Evolutionary conservation across 371 early-diverging fungal genomes (phyloP), one percentile per base, ranked within the genome.

Genomic region (Apophysomyces variabilis): DNA sequence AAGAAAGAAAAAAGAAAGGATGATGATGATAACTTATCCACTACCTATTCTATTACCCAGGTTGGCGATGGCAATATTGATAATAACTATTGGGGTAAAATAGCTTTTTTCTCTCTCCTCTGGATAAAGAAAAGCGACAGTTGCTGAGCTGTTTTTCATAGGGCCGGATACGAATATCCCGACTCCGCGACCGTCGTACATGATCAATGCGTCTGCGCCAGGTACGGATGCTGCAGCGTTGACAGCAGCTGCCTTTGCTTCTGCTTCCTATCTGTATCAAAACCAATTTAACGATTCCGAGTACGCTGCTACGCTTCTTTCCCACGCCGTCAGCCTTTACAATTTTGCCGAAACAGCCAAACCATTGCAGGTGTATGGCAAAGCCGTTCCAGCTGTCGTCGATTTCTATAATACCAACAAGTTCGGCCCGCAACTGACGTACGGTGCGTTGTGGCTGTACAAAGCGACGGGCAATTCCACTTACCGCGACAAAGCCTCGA

Each of bases 141-240:
- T 61, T 26, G 32, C 32, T 26, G 32, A 26, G 32, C 32, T 26
- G 32, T 26, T 9, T 26, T 54, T 57, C 18, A 37, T 44, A 77
- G 77, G 79, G 11, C 78, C 82, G 18, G 83, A 84, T 60, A 78
- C 77, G 11, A 59, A 59, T 32, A 86, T 89, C 54, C 89, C 87
- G 35, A 64, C 63, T 41, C 88, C 88, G 26, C 80, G 89, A 7
- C 83, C 86, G 1, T 79, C 89, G 21, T 85, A 75, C 65, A 71
- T 71, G 62, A 75, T 89, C 57, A 79, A 79, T 65, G 62, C 64
- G 62, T 76, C 71, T 5, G 57, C 63, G 1, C 77, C 86, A 41
- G 89, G 89, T 56, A 87, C 88, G 0, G 89, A 87, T 61, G 84
- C 78, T 36, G 84, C 82, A n/a, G 84, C 88, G 6, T 69, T 85